phyloP scores from a whole-genome alignment of 78 protist genomes.

The Guillardia theta region DNA sequence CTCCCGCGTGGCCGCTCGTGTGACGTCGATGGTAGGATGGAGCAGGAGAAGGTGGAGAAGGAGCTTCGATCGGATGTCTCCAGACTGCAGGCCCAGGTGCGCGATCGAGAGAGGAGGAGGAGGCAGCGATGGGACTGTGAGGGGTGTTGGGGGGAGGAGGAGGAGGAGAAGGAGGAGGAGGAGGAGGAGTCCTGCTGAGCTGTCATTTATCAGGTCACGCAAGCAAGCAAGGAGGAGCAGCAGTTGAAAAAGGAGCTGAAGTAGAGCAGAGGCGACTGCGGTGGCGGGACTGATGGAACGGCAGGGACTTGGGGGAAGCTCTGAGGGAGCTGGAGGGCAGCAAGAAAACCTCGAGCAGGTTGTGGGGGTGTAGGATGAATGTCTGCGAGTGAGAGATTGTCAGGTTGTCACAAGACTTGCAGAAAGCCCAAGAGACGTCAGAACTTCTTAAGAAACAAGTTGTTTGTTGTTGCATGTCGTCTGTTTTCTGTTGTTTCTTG shows the following conservation, averaged over 20 bases:
- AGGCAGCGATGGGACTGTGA: no score
- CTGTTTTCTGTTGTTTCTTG: no score
- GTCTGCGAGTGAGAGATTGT: neutral
- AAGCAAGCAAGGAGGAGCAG: neutral
- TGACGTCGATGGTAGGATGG: neutral
- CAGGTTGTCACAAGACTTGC: neutral
- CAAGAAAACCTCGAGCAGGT: neutral
- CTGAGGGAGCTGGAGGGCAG: neutral
- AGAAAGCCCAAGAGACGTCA: neutral
- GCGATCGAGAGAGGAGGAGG: no score
- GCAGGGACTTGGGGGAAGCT: no score
- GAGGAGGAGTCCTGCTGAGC: no score
- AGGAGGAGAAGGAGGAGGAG: neutral
- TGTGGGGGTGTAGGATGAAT: neutral
- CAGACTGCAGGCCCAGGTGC: slow-evolving; percentile 4
- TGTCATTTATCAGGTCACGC: no score
- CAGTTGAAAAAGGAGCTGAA: neutral
- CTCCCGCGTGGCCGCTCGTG: neutral
- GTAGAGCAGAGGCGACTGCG: neutral
- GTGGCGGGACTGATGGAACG: neutral
- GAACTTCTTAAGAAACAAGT: neutral
- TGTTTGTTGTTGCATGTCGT: no score
- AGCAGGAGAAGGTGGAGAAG: neutral
- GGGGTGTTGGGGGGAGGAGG: neutral
- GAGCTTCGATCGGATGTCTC: neutral